These are phyloP conservation scores for Leccinellum luteum DNA, from an alignment of 768 basidiomycete genomes.

Conservation along the genomic window DNA sequence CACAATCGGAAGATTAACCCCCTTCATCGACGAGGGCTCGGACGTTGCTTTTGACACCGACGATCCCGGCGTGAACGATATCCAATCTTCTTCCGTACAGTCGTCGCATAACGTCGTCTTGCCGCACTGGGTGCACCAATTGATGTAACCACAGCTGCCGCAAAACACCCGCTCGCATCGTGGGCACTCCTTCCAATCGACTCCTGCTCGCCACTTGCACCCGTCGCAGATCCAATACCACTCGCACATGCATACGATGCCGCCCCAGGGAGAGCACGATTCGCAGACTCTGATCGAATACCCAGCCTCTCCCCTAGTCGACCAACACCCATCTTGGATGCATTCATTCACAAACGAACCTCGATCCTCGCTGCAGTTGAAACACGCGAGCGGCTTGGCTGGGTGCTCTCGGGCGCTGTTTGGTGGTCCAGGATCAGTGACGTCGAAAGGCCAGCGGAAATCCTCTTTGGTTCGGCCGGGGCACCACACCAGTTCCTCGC, in stretches of 20 bases:
- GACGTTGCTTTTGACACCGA: too few species aligned
- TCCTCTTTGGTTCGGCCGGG: constrained; percentile 4
- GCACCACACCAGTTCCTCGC: constrained; percentile 22
- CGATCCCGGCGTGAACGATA: not conserved
- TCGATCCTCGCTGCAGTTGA: not conserved
- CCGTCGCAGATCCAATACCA: constrained; percentile 21
- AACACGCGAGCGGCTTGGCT: constrained; percentile 14
- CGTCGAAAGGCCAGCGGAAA: too few species aligned
- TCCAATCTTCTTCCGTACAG: constrained; percentile 26
- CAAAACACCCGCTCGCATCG: constrained; percentile 19
- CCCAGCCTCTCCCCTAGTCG: not conserved
- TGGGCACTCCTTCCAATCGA: constrained; percentile 5
- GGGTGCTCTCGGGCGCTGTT: constrained; percentile 4
- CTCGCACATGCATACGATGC: constrained; percentile 21
- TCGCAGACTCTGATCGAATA: constrained; percentile 10
- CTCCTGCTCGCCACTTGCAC: too few species aligned
- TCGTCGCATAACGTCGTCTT: constrained; percentile 23
- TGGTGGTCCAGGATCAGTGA: too few species aligned
- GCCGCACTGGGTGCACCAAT: constrained; percentile 17
- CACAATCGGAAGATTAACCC: not conserved
- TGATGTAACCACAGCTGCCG: constrained; percentile 22
- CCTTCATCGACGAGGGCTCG: too few species aligned
- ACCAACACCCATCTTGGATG: constrained; percentile 15
- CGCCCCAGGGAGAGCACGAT: constrained; percentile 16
- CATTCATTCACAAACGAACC: constrained; percentile 6